Evolutionary conservation across 2,329 filamentous ascomycete species (phyloP).

Genomic region (Trichothecium sympodiale): DNA sequence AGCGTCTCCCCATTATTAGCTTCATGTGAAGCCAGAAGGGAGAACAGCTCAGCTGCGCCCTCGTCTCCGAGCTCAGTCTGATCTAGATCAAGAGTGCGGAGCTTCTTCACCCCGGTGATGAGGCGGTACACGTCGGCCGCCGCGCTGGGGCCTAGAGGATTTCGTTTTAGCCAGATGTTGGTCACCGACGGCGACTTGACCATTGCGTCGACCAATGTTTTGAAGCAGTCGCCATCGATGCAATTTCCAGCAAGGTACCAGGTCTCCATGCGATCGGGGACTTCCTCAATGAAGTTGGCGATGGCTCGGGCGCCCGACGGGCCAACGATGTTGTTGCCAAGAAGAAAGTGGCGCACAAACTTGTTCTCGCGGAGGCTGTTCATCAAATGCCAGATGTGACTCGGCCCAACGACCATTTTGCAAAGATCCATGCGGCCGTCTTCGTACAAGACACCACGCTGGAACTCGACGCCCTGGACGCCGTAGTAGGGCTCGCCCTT

Average conservation of each 20-base stretch:
- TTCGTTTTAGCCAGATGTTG: conserved; percentile 43
- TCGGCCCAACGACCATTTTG: conserved; percentile 42
- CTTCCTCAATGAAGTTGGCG: conserved; percentile 30
- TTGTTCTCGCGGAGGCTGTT: conserved; percentile 32
- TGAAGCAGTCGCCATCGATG: conserved; percentile 31
- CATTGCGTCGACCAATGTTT: conserved; percentile 31
- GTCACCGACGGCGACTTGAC: conserved; percentile 29
- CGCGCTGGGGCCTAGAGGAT: conserved; percentile 31
- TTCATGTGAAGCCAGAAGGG: conserved; percentile 19
- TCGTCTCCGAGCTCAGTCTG: conserved; percentile 38
- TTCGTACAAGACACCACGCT: conserved; percentile 31
- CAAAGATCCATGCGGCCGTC: conserved; percentile 43
- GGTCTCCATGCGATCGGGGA: conserved; percentile 37
- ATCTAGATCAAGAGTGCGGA: conserved; percentile 41
- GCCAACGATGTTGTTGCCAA: conserved; percentile 44
- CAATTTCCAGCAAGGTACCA: conserved; percentile 46
- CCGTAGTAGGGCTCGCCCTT: conserved; percentile 25
- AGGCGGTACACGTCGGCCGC: conserved; percentile 30
- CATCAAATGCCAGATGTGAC: conserved; percentile 38
- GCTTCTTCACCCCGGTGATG: conserved; percentile 27
- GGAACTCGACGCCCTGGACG: conserved; percentile 23
- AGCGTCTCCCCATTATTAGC: conserved; percentile 15
- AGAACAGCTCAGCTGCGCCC: conserved; percentile 32
- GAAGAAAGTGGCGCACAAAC: conserved; percentile 38
- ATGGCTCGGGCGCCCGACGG: conserved; percentile 33